Conservation (phyloP, 169 alveolate species). For the Plasmodium chabaudi region DNA sequence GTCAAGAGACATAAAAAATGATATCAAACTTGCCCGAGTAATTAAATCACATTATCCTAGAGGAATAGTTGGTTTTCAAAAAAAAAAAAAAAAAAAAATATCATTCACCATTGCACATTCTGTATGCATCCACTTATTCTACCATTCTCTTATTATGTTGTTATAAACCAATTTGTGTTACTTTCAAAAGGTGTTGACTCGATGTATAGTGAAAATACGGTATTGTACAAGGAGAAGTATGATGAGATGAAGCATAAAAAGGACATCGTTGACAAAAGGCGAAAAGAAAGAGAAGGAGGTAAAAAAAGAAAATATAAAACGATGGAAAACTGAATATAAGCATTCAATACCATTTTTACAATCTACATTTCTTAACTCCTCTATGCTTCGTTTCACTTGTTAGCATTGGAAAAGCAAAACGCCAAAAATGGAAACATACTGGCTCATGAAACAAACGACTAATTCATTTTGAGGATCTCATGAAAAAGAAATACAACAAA, state of each 20-base stretch:
- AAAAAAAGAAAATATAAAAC: neutral
- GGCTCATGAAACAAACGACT: neutral
- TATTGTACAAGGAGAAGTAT: constrained; percentile 42
- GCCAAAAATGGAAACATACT: neutral
- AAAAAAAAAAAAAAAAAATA: neutral
- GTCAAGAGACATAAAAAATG: constrained; percentile 47
- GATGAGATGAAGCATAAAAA: constrained; percentile 31
- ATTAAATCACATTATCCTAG: constrained; percentile 70
- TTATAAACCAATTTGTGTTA: neutral
- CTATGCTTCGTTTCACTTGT: neutral
- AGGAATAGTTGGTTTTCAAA: constrained; percentile 71
- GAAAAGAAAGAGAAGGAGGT: constrained; percentile 62
- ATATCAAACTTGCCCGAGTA: constrained; percentile 61
- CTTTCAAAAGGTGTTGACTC: constrained; percentile 48
- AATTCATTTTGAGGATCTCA: neutral
- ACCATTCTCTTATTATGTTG: constrained; percentile 2
- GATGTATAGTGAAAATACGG: constrained; percentile 58
- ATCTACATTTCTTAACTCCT: neutral
- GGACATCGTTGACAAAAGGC: constrained; percentile 17
- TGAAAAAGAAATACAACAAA: neutral
- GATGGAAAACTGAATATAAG: too few species aligned
- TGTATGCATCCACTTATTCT: neutral
- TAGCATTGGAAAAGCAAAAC: constrained; percentile 8
- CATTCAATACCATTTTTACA: too few species aligned
- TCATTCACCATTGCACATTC: neutral